Percentiles rank a stretch among this genome's conserved stretches.
Evolutionary conservation across 192 early-diverging fungal species (phyloP).

Genomic region (Coemansia sp.): DNA sequence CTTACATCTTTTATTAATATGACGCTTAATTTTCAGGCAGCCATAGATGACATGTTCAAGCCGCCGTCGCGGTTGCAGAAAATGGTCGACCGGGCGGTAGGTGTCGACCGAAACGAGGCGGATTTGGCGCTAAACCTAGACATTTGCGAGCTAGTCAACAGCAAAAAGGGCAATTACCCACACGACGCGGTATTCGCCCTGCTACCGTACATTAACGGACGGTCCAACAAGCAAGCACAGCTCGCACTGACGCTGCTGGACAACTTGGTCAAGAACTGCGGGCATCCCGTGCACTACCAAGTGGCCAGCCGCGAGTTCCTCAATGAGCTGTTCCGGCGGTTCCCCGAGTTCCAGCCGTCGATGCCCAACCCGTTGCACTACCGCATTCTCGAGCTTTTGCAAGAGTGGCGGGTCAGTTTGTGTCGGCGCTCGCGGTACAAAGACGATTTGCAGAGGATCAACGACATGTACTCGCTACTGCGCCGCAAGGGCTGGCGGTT

Average conservation of each 20-base stretch:
- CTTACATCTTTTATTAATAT: slow-evolving; percentile 13
- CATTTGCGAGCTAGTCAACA: slow-evolving; percentile 92
- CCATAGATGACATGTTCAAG: slow-evolving; percentile 51
- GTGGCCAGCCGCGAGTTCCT: slow-evolving; percentile 96
- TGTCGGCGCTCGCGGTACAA: slow-evolving; percentile 86
- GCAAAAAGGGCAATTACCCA: slow-evolving; percentile 75
- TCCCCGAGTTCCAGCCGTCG: slow-evolving; percentile 81
- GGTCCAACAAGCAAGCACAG: slow-evolving; percentile 40
- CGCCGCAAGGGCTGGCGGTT: slow-evolving; percentile 75
- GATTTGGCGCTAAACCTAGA: slow-evolving; percentile 90
- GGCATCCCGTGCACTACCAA: slow-evolving; percentile 95
- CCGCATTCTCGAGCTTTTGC: slow-evolving; percentile 87
- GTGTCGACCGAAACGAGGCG: slow-evolving; percentile 65
- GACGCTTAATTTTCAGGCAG: slow-evolving; percentile 42
- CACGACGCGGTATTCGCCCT: slow-evolving; percentile 54
- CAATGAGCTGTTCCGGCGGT: slow-evolving; percentile 89
- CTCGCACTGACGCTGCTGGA: slow-evolving; percentile 76
- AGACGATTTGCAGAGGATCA: slow-evolving; percentile 90
- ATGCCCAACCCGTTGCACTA: slow-evolving; percentile 73
- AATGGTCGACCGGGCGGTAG: slow-evolving; percentile 76
- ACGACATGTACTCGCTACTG: slow-evolving; percentile 92
- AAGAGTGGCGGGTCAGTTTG: slow-evolving; percentile 91
- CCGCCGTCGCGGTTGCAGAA: slow-evolving; percentile 48
- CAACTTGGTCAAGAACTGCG: slow-evolving; percentile 98
- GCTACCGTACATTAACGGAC: slow-evolving; percentile 52